Percentiles rank a stretch among this genome's conserved stretches.
Conservation (phyloP, 495 filamentous ascomycete genomes). For the Podospora bellae-mahoneyi region DNA sequence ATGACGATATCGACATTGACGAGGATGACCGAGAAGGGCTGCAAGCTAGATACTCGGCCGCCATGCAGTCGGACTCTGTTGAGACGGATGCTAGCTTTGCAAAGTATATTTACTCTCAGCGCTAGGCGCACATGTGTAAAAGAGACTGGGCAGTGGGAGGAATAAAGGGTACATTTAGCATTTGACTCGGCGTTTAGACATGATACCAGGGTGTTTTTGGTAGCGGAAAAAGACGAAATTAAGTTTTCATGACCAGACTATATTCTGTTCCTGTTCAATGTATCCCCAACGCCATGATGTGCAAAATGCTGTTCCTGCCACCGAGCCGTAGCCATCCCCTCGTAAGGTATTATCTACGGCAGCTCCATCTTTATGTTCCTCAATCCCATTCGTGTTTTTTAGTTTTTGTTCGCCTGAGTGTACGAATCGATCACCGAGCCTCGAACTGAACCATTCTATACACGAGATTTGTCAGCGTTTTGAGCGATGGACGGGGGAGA, state of each 20-base stretch:
- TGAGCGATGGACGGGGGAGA: no score
- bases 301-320: not conserved
- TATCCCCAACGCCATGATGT: slow-evolving; percentile 18
- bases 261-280: slow-evolving; percentile 3
- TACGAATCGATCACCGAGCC: slow-evolving; percentile 58
- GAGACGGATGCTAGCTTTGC: slow-evolving; percentile 57
- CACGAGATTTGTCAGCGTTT: slow-evolving; percentile 14
- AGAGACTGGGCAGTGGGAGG: not conserved
- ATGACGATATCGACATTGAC: slow-evolving; percentile 45
- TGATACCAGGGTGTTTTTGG: slow-evolving; percentile 40
- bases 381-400: not conserved
- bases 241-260: not conserved
- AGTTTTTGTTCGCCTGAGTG: not conserved
- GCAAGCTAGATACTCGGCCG: slow-evolving; percentile 57
- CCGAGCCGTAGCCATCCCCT: not conserved
- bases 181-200: slow-evolving; percentile 30
- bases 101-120: slow-evolving; percentile 49
- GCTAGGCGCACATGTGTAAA: not conserved
- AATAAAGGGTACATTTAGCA: slow-evolving; percentile 13
- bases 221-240: slow-evolving; percentile 22
- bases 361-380: not conserved
- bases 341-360: slow-evolving; percentile 5
- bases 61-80: slow-evolving; percentile 48
- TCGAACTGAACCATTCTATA: slow-evolving; percentile 95
- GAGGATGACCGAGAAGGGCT: slow-evolving; percentile 58